phyloP scores from a whole-genome alignment of 2,329 filamentous ascomycete genomes.

The Fusarium sp. region DNA sequence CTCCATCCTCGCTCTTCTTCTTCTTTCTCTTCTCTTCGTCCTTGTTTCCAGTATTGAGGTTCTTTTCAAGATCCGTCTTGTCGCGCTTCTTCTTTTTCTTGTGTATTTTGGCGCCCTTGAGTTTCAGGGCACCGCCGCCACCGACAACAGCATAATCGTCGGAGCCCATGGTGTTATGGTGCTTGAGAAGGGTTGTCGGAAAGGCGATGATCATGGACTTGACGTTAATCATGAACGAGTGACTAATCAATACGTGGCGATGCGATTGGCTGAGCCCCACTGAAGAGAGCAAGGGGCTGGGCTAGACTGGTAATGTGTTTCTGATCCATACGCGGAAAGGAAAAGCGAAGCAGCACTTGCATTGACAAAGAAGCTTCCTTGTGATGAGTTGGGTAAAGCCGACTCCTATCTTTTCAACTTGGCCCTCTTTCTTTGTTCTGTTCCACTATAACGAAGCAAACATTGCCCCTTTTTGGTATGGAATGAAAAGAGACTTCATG shows the following conservation, averaged over 20 bases:
- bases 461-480: conserved; percentile 33
- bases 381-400: conserved; percentile 26
- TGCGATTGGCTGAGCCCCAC: neutral
- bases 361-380: conserved; percentile 25
- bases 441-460: conserved; percentile 17
- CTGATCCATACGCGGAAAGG: conserved; percentile 23
- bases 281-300: conserved; percentile 10
- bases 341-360: conserved; percentile 21
- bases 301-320: neutral
- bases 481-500: conserved; percentile 25
- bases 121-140: conserved; percentile 79
- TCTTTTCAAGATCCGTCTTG: conserved; percentile 59
- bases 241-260: conserved; percentile 24
- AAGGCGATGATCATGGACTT: neutral
- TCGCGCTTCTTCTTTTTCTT: conserved; percentile 72
- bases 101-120: conserved; percentile 78
- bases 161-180: conserved; percentile 65
- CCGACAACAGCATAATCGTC: conserved; percentile 77
- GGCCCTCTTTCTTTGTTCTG: conserved; percentile 26
- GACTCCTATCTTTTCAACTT: conserved; percentile 32
- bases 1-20: conserved; percentile 43
- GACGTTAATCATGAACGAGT: neutral
- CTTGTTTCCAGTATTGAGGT: conserved; percentile 49
- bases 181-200: neutral
- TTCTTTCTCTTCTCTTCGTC: conserved; percentile 25